Percentiles rank a stretch among this genome's conserved stretches.
Evolutionary conservation across 1,284 basidiomycete species (phyloP).

Genomic region (Trametes polyzona): DNA sequence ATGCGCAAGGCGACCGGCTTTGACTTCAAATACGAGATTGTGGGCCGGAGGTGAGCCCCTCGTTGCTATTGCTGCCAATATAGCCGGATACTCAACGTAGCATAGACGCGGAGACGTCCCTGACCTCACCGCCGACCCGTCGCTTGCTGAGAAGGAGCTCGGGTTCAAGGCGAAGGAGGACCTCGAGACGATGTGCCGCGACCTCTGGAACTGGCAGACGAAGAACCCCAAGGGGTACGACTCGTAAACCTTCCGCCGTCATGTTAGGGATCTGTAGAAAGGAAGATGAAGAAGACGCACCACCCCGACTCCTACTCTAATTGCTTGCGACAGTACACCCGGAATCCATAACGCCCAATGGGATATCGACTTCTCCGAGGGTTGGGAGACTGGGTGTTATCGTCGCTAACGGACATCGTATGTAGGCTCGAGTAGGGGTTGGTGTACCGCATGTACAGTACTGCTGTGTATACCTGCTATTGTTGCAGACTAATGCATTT

Average conservation of each 20-base stretch:
- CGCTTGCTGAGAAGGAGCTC: slow-evolving; percentile 91
- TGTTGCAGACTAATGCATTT: background rate
- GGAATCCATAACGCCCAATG: too few species aligned
- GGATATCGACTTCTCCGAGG: too few species aligned
- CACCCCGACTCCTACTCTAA: slow-evolving; percentile 7
- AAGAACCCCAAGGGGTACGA: slow-evolving; percentile 81
- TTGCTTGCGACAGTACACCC: too few species aligned
- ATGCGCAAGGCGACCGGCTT: slow-evolving; percentile 93
- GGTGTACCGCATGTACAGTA: slow-evolving; percentile 13
- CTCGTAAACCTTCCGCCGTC: background rate
- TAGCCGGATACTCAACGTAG: background rate
- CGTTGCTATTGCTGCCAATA: background rate
- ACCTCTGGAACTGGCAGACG: slow-evolving; percentile 93
- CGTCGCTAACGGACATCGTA: slow-evolving; percentile 7
- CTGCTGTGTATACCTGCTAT: slow-evolving; percentile 4
- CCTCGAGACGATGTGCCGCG: slow-evolving; percentile 89
- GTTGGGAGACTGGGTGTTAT: too few species aligned
- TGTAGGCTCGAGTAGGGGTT: slow-evolving; percentile 15
- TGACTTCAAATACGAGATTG: slow-evolving; percentile 88
- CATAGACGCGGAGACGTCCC: slow-evolving; percentile 92
- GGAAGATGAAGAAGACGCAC: background rate
- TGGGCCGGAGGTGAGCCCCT: slow-evolving; percentile 80
- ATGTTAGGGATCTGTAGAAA: background rate
- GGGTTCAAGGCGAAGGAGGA: slow-evolving; percentile 87
- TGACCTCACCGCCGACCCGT: slow-evolving; percentile 93